Conservation (phyloP, 345 rosid genomes). For the Jatropha curcas region DNA sequence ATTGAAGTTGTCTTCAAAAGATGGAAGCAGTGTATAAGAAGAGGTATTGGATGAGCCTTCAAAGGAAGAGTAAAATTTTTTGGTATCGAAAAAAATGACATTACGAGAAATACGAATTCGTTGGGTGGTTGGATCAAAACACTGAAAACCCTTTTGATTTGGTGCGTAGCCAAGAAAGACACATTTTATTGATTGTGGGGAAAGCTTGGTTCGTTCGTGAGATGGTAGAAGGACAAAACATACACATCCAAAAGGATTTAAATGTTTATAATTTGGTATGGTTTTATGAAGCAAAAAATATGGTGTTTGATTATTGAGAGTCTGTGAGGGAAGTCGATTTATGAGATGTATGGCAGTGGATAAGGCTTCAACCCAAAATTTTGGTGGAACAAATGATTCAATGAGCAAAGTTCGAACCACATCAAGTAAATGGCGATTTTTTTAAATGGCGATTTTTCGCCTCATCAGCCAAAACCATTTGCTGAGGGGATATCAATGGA, state of each 20-base stretch:
- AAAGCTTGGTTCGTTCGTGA: neutral
- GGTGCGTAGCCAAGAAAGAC: neutral
- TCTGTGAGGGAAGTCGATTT: neutral
- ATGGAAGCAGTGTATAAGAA: neutral
- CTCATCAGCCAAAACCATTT: neutral
- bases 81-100: neutral
- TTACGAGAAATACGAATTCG: neutral
- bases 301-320: slow-evolving; percentile 2
- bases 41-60: neutral
- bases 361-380: neutral
- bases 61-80: neutral
- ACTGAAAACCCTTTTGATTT: slow-evolving; percentile 1
- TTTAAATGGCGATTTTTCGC: neutral
- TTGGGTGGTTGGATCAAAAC: neutral
- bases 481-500: slow-evolving; percentile 8
- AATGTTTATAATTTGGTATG: neutral
- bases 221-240: neutral
- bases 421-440: neutral
- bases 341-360: neutral
- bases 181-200: neutral
- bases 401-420: slow-evolving; percentile 2
- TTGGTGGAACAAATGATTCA: neutral
- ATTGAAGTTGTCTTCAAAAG: neutral
- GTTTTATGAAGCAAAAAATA: neutral
- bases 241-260: neutral